These are phyloP conservation scores for Picochlorum sp. DNA, from an alignment of 139 green algal genomes.

Conservation along the genomic window DNA sequence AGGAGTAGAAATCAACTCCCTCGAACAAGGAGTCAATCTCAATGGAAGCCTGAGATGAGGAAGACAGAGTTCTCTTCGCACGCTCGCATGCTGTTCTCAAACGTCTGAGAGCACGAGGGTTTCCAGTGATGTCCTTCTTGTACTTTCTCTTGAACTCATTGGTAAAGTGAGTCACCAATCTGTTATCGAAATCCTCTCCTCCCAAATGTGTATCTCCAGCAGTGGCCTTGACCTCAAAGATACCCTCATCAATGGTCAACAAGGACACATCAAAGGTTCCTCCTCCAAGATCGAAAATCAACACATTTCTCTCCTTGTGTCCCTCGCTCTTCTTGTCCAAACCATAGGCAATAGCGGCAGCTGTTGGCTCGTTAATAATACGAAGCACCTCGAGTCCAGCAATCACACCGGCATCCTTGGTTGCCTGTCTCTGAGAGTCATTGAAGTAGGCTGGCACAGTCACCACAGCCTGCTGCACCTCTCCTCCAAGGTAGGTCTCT, in stretches of 20 bases:
- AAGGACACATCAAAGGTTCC: slow-evolving; percentile 85
- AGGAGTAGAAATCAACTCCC: slow-evolving; percentile 93
- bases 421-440: slow-evolving; percentile 92
- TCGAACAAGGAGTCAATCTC: slow-evolving; percentile 96
- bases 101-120: slow-evolving; percentile 58
- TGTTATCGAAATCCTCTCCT: slow-evolving; percentile 83
- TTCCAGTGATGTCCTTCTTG: slow-evolving; percentile 91
- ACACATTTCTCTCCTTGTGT: slow-evolving; percentile 68
- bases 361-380: slow-evolving; percentile 97
- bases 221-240: slow-evolving; percentile 86
- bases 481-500: slow-evolving; percentile 53
- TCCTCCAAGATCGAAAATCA: slow-evolving; percentile 82
- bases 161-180: slow-evolving; percentile 64
- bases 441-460: slow-evolving; percentile 99
- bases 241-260: slow-evolving; percentile 78
- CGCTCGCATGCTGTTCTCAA: slow-evolving; percentile 85
- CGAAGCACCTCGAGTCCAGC: slow-evolving; percentile 89
- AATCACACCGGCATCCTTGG: slow-evolving; percentile 94
- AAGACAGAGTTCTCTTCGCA: slow-evolving; percentile 59
- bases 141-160: slow-evolving; percentile 95
- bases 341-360: slow-evolving; percentile 88
- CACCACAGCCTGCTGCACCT: slow-evolving; percentile 87
- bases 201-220: slow-evolving; percentile 82
- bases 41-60: slow-evolving; percentile 38
- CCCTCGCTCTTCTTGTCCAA: slow-evolving; percentile 57